phyloP scores from a whole-genome alignment of 2,329 filamentous ascomycete species.

The Neofusicoccum cordaticola region DNA sequence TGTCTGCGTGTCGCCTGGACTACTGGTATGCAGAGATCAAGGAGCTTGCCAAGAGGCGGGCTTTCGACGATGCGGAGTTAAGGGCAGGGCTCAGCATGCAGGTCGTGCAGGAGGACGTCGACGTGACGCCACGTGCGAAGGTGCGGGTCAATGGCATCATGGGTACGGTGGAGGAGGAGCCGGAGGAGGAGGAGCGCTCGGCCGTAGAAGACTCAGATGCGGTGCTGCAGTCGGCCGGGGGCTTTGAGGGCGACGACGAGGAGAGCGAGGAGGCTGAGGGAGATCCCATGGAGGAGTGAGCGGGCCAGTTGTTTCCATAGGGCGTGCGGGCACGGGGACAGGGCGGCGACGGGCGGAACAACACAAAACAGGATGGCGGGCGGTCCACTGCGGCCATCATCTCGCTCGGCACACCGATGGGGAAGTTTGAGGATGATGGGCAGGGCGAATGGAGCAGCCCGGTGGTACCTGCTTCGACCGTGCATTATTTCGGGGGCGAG shows the following conservation, averaged over 20 bases:
- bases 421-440: constrained; percentile 14
- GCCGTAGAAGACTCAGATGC: constrained; percentile 10
- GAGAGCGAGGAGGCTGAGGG: constrained; percentile 22
- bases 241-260: constrained; percentile 28
- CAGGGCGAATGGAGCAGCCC: constrained; percentile 8
- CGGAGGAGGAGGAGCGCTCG: constrained; percentile 5
- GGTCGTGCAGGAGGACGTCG: constrained; percentile 8
- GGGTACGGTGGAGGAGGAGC: constrained; percentile 11
- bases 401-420: constrained; percentile 8
- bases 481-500: constrained; percentile 15
- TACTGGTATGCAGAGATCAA: constrained; percentile 60
- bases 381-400: neutral
- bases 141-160: constrained; percentile 15
- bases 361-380: neutral
- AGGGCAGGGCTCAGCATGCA: constrained; percentile 9
- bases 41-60: constrained; percentile 31
- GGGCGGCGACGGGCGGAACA: neutral
- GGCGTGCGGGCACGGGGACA: neutral
- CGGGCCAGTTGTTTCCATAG: neutral
- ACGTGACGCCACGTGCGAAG: constrained; percentile 13
- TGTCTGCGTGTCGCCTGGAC: constrained; percentile 67
- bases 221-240: constrained; percentile 20
- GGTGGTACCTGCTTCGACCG: constrained; percentile 13
- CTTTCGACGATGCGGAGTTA: neutral
- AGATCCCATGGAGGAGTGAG: constrained; percentile 33